Percentiles rank a stretch among this genome's conserved stretches.
Evolutionary conservation across 73 alveolate species (phyloP).

Genomic region (Symbiodinium natans): DNA sequence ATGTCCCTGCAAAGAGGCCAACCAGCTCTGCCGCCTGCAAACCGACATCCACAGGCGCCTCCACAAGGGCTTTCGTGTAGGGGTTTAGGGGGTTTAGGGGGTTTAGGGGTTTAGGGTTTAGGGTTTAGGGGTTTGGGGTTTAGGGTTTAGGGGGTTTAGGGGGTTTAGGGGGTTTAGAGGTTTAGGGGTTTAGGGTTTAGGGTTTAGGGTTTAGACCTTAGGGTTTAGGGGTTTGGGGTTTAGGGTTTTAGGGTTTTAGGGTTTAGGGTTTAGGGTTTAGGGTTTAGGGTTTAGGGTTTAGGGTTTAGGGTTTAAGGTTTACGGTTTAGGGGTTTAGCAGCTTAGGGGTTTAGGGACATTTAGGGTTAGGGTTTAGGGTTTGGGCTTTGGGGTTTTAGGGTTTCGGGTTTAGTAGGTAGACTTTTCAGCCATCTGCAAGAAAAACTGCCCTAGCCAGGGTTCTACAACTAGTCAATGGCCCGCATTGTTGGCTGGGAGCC

Average conservation of each 20-base stretch:
- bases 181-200: too few species aligned
- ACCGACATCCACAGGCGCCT: not conserved
- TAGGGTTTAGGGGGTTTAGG: not conserved
- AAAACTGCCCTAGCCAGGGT: too few species aligned
- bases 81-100: not conserved
- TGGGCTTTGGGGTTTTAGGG: too few species aligned
- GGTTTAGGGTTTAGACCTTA: not conserved
- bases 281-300: not conserved
- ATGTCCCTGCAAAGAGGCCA: not conserved
- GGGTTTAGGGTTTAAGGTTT: not conserved
- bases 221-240: not conserved
- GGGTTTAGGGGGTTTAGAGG: too few species aligned
- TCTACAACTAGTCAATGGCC: too few species aligned
- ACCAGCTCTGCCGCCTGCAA: not conserved
- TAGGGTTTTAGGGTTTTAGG: not conserved
- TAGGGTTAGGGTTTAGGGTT: too few species aligned
- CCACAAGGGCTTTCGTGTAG: too few species aligned
- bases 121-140: not conserved
- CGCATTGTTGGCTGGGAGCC: too few species aligned
- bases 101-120: not conserved
- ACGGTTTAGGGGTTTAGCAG: too few species aligned
- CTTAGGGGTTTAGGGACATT: too few species aligned
- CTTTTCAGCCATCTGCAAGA: too few species aligned
- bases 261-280: not conserved
- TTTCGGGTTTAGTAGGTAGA: too few species aligned